phyloP scores from a whole-genome alignment of 306 rosid genomes.

The Canavalia ensiformis region DNA sequence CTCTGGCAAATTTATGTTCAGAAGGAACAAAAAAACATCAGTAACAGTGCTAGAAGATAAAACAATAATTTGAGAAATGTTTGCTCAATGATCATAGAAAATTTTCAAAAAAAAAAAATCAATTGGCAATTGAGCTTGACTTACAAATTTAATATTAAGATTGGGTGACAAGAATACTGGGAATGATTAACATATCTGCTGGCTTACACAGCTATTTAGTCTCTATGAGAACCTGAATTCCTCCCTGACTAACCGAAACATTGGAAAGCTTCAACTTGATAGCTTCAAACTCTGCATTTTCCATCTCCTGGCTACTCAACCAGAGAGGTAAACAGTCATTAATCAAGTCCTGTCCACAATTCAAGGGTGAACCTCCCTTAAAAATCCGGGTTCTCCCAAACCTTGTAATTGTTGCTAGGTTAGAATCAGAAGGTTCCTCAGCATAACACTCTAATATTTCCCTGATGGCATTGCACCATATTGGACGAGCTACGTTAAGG shows the following conservation, averaged over 20 bases:
- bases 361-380: constrained; percentile 64
- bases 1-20: constrained; percentile 12
- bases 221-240: constrained; percentile 60
- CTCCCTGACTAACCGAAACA: constrained; percentile 59
- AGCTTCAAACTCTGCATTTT: constrained; percentile 74
- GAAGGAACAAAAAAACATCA: neutral
- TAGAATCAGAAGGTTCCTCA: constrained; percentile 84
- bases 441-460: constrained; percentile 70
- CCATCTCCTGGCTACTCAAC: constrained; percentile 86
- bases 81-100: constrained; percentile 36
- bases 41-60: neutral
- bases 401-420: constrained; percentile 68
- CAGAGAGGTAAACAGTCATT: constrained; percentile 78
- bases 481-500: constrained; percentile 82
- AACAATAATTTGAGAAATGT: constrained; percentile 24
- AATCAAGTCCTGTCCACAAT: constrained; percentile 67
- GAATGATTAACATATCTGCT: constrained; percentile 12
- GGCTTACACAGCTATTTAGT: constrained; percentile 42
- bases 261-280: constrained; percentile 75
- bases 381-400: constrained; percentile 65
- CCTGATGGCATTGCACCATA: constrained; percentile 84
- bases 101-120: constrained; percentile 18
- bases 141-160: constrained; percentile 44
- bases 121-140: constrained; percentile 40
- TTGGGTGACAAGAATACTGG: constrained; percentile 27